Base-by-base conservation (phyloP, 2,329 filamentous ascomycete species). In the Xylaria sp. region DNA sequence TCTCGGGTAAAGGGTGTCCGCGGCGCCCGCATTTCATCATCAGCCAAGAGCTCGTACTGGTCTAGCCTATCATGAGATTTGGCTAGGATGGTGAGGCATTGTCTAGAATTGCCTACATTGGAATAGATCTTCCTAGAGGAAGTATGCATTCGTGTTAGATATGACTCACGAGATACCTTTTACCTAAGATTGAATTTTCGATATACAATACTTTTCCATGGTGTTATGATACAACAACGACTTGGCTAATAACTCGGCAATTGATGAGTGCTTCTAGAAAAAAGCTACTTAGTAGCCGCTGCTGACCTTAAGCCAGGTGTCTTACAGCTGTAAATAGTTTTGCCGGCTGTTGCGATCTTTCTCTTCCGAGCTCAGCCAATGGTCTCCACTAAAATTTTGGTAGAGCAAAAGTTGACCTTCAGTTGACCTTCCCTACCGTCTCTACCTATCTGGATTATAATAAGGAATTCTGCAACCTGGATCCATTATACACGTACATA, bases 351-450 rank as follows among this genome's bases (percentile, higher is more conserved):
- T 49, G 9, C 29, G 31, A 45, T 45, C 9, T 20, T 22, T 22
- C 3, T 3, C 44, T 22, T 45, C 44, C 5, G n/a, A n/a, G 15
- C 49, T 29, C 47, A 11, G 5, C 29, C 15, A 20, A 31, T 3
- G 15, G 29, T 33, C 53, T 38, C 53, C 53, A 55, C 64, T 63
- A 33, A 64, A 64, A 62, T 61, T 67, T 66, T 55, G 27, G 44
- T 17, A 50, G 44, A n/a, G n/a, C n/a, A 44, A n/a, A 20, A 22
- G 17, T n/a, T n/a, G n/a, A 20, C 42, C 42, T 20, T 20, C 17
- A 9, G 5, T n/a, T 20, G 22, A n/a, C n/a, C n/a, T 20, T n/a
- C 31, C 27, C 44, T 11, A 38, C 6, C 5, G n/a, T 33, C 25
- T n/a, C 17, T n/a, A 33, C 1, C 47, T 10, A n/a, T 33, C 20